A percentile compares a stretch with the other conserved stretches of the same genome.
These are phyloP conservation scores for Erodium texanum DNA, from an alignment of 441 rosid genomes.

Conservation along the genomic window DNA sequence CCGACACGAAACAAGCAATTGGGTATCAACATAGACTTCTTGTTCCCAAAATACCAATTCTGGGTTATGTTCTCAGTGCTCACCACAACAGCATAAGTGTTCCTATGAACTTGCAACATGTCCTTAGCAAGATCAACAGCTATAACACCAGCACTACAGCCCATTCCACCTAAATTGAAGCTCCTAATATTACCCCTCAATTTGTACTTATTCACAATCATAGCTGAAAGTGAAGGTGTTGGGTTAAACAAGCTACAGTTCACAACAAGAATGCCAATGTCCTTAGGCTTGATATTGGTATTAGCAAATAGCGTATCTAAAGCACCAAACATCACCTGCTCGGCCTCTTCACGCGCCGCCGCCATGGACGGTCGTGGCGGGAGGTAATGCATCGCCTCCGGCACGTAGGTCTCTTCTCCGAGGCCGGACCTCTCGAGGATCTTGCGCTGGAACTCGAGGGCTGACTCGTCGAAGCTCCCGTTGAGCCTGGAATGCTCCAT, in stretches of 20 bases:
- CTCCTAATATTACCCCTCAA: constrained; percentile 69
- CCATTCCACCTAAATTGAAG: constrained; percentile 87
- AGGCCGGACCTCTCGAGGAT: constrained; percentile 74
- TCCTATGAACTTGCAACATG: constrained; percentile 68
- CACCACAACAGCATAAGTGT: constrained; percentile 76
- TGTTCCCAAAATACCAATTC: constrained; percentile 81
- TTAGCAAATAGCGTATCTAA: constrained; percentile 59
- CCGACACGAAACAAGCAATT: constrained; percentile 82
- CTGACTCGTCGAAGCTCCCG: constrained; percentile 52
- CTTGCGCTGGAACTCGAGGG: constrained; percentile 73
- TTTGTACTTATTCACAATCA: constrained; percentile 72
- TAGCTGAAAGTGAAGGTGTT: constrained; percentile 72
- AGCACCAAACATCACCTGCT: constrained; percentile 82
- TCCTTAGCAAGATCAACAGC: constrained; percentile 74
- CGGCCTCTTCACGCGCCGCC: constrained; percentile 76
- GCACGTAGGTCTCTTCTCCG: constrained; percentile 76
- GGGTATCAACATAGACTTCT: constrained; percentile 80
- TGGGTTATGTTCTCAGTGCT: constrained; percentile 88
- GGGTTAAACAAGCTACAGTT: constrained; percentile 88
- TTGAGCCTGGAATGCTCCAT: constrained; percentile 55
- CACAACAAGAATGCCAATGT: constrained; percentile 71
- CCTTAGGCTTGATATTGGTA: constrained; percentile 54
- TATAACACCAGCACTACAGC: constrained; percentile 92
- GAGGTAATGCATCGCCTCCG: constrained; percentile 52
- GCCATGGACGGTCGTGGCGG: constrained; percentile 75